phyloP scores from a whole-genome alignment of 441 rosid species.

The Euphorbia schlechtendalii region DNA sequence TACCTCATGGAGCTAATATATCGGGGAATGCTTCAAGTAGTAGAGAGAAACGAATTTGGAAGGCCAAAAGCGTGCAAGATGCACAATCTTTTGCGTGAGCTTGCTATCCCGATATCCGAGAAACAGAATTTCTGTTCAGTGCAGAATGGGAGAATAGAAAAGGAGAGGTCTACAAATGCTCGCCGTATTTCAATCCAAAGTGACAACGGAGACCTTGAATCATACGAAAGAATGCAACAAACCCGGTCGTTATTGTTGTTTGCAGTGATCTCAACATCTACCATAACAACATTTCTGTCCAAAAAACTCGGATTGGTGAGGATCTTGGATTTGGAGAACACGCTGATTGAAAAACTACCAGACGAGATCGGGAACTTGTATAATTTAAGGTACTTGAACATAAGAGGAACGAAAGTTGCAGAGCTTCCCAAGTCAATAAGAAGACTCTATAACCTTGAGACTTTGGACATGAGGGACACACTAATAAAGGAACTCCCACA shows the following conservation, averaged over 20 bases:
- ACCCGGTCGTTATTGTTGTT: slow-evolving; percentile 28
- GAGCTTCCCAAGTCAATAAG: slow-evolving; percentile 31
- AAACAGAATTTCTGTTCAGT: too few species aligned
- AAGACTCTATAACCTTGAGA: slow-evolving; percentile 22
- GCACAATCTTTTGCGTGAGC: too few species aligned
- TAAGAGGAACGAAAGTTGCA: slow-evolving; percentile 25
- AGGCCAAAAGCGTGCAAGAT: too few species aligned
- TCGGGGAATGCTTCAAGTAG: too few species aligned
- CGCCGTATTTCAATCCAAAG: too few species aligned
- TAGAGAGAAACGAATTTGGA: too few species aligned
- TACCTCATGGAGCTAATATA: too few species aligned
- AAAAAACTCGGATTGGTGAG: background rate
- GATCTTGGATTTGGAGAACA: slow-evolving; percentile 26
- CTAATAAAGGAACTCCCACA: slow-evolving; percentile 12
- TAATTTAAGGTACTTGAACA: slow-evolving; percentile 32
- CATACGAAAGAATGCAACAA: slow-evolving; percentile 11
- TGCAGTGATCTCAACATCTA: background rate
- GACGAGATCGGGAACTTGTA: slow-evolving; percentile 22
- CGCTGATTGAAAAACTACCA: slow-evolving; percentile 22
- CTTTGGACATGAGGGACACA: slow-evolving; percentile 8
- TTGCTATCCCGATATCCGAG: too few species aligned
- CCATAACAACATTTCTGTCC: background rate
- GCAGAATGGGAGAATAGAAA: too few species aligned
- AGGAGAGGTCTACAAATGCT: too few species aligned
- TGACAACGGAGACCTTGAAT: too few species aligned